phyloP scores from a whole-genome alignment of 2,329 filamentous ascomycete genomes.

The Ascochyta koolunga region DNA sequence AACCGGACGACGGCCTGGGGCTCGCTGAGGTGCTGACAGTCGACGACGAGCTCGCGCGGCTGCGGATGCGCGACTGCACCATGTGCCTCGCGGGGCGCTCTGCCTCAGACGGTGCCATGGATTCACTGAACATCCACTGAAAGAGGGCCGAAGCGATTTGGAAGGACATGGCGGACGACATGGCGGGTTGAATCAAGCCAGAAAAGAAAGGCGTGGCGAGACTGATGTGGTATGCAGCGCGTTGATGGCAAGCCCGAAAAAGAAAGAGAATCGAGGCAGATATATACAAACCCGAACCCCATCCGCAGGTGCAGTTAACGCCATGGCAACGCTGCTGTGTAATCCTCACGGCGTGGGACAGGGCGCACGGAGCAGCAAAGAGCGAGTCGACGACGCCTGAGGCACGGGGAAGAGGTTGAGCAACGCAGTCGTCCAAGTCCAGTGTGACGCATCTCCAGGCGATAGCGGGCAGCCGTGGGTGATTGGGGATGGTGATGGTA shows the following conservation, averaged over 20 bases:
- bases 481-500: no score
- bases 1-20: not conserved
- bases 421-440: no score
- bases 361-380: not conserved
- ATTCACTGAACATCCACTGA: constrained; percentile 2
- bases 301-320: no score
- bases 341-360: constrained; percentile 4
- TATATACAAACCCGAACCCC: constrained; percentile 1
- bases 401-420: no score
- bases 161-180: constrained; percentile 12
- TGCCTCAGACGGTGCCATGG: not conserved
- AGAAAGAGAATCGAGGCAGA: not conserved
- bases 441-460: no score
- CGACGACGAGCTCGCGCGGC: not conserved
- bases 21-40: not conserved
- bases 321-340: constrained; percentile 7
- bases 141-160: constrained; percentile 7
- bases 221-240: no score
- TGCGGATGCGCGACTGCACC: not conserved
- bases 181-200: not conserved
- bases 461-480: no score
- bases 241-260: no score
- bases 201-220: no score
- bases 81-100: not conserved
- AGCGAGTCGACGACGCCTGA: not conserved